These are phyloP conservation scores for Eucalyptus fibrosa DNA, from an alignment of 345 rosid genomes.

Conservation along the genomic window DNA sequence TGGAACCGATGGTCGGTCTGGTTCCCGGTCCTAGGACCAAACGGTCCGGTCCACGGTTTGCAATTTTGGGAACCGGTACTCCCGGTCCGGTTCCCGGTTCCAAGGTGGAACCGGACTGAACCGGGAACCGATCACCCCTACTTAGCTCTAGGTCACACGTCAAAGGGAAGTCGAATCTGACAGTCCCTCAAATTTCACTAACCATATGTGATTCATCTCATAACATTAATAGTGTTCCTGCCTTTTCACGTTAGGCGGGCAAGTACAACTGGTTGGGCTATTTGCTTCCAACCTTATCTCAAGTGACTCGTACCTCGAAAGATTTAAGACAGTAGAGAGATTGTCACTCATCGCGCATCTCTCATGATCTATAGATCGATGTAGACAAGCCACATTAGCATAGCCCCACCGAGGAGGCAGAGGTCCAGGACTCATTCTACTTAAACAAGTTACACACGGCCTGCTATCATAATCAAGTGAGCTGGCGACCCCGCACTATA, in stretches of 20 bases:
- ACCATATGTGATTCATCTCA: background rate
- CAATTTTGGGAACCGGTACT: no score
- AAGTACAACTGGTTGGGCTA: background rate
- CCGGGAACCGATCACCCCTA: no score
- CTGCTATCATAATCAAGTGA: background rate
- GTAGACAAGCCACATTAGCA: background rate
- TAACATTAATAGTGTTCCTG: background rate
- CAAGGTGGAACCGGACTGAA: no score
- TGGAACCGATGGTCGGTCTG: no score
- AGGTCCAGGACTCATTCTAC: background rate
- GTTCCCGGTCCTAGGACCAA: no score
- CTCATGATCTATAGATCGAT: no score
- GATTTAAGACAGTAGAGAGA: background rate
- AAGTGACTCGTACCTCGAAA: background rate
- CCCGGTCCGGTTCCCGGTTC: no score
- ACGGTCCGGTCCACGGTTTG: no score
- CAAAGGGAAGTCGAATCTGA: background rate
- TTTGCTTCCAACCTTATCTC: background rate
- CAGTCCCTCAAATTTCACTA: background rate
- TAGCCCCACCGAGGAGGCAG: background rate
- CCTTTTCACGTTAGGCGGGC: background rate
- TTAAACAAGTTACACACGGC: background rate
- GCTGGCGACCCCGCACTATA: background rate
- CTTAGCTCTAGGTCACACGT: background rate
- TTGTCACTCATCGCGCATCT: background rate